phyloP scores from a whole-genome alignment of 164 flowering plant genomes.

The Dillenia turbinata region DNA sequence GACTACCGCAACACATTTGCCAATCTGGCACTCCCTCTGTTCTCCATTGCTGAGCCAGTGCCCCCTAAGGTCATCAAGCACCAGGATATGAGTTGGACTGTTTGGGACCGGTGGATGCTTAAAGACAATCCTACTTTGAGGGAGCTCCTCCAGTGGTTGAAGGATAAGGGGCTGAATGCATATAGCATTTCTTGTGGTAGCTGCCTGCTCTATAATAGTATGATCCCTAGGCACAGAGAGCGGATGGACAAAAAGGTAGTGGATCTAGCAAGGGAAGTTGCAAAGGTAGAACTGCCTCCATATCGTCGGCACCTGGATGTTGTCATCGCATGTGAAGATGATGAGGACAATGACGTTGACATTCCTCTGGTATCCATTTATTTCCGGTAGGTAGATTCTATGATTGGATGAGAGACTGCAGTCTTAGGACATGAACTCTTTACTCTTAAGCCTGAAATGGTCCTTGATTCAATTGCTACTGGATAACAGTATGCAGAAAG shows the following conservation, averaged over 20 bases:
- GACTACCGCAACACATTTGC: constrained; percentile 87
- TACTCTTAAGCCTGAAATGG: no score
- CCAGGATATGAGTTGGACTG: constrained; percentile 78
- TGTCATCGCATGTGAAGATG: constrained; percentile 84
- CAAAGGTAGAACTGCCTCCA: constrained; percentile 58
- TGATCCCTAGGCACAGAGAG: constrained; percentile 69
- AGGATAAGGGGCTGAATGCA: constrained; percentile 66
- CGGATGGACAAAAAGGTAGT: constrained; percentile 65
- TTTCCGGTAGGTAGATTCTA: constrained; percentile 27
- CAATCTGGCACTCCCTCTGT: constrained; percentile 77
- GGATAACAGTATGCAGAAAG: no score
- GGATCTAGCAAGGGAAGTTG: constrained; percentile 68
- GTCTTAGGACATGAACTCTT: no score
- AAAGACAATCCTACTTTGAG: constrained; percentile 56
- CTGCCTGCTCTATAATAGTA: constrained; percentile 70
- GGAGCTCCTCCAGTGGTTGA: constrained; percentile 72
- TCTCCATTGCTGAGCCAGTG: constrained; percentile 87
- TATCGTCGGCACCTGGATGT: constrained; percentile 69
- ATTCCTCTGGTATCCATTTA: constrained; percentile 75
- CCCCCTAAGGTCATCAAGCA: constrained; percentile 86
- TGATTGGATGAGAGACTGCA: no score
- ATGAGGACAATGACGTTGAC: constrained; percentile 78
- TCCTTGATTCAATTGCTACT: no score
- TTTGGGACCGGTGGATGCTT: constrained; percentile 87
- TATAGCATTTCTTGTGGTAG: constrained; percentile 87